phyloP scores from a whole-genome alignment of 2,329 filamentous ascomycete species.

The Waltergamsia citrina region DNA sequence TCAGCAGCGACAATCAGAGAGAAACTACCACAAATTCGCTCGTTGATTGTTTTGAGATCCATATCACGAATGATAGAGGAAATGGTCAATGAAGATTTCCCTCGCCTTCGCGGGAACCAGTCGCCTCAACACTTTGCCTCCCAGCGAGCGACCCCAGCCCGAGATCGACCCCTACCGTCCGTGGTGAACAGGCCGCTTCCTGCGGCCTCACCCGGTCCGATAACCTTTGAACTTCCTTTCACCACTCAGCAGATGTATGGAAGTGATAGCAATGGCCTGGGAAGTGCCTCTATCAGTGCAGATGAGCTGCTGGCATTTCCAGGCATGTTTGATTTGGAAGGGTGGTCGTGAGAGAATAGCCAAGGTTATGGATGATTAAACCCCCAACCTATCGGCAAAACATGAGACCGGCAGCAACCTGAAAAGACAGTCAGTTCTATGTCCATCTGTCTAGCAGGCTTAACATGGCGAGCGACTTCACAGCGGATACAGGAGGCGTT shows the following conservation, averaged over 20 bases:
- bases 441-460: not conserved
- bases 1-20: slow-evolving; percentile 5
- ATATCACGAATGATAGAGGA: slow-evolving; percentile 7
- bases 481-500: no score
- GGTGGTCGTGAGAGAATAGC: slow-evolving; percentile 1
- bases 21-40: slow-evolving; percentile 7
- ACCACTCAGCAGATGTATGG: slow-evolving; percentile 4
- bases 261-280: not conserved
- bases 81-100: slow-evolving; percentile 8
- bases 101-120: slow-evolving; percentile 3
- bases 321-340: slow-evolving; percentile 6
- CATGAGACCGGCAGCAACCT: no score
- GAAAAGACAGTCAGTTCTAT: no score
- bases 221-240: slow-evolving; percentile 6
- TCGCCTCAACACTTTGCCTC: slow-evolving; percentile 1
- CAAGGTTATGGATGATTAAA: no score
- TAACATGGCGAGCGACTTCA: no score
- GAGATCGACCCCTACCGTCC: not conserved
- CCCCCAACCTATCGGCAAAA: no score
- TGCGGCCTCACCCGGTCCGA: not conserved
- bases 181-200: not conserved
- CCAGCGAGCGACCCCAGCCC: not conserved
- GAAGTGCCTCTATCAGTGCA: slow-evolving; percentile 1
- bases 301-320: slow-evolving; percentile 7
- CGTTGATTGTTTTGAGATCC: slow-evolving; percentile 5